These are phyloP conservation scores for Morella rubra DNA, from an alignment of 306 rosid species.

Conservation along the genomic window DNA sequence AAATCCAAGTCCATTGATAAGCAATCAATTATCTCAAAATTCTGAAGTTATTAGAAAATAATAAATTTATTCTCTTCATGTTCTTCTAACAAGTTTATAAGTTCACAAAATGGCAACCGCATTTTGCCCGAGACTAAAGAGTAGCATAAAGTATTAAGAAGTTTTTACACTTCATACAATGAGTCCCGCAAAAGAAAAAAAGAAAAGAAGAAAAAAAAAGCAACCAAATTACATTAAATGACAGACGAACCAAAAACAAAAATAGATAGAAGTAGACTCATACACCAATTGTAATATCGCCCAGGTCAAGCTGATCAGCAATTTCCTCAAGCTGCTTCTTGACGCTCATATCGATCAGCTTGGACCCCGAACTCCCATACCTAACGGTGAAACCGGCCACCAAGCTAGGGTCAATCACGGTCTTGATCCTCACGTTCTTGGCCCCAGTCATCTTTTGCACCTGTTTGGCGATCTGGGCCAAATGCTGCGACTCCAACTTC, in stretches of 20 bases:
- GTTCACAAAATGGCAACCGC: too few relatives aligned
- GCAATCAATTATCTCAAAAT: too few relatives aligned
- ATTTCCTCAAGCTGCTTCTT: slow-evolving; percentile 90
- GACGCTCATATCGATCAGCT: slow-evolving; percentile 87
- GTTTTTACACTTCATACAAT: slow-evolving; percentile 20
- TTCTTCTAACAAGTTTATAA: too few relatives aligned
- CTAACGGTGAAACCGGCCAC: slow-evolving; percentile 89
- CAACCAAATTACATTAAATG: neutral
- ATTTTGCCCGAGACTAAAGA: neutral
- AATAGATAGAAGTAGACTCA: slow-evolving; percentile 5
- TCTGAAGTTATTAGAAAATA: too few relatives aligned
- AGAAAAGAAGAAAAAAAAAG: neutral
- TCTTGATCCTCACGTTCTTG: slow-evolving; percentile 75
- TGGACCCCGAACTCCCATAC: slow-evolving; percentile 72
- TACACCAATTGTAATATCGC: slow-evolving; percentile 54
- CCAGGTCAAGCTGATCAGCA: slow-evolving; percentile 77
- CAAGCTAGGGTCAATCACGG: slow-evolving; percentile 61
- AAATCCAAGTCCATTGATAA: too few relatives aligned
- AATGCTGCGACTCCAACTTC: slow-evolving; percentile 76
- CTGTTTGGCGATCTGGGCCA: slow-evolving; percentile 93
- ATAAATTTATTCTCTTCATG: too few relatives aligned
- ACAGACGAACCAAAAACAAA: too few relatives aligned
- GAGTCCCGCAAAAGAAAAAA: neutral
- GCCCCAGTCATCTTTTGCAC: slow-evolving; percentile 93
- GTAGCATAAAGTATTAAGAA: slow-evolving; percentile 2